These are phyloP conservation scores for Nigrograna mackinnonii DNA, from an alignment of 2,329 filamentous ascomycete species.

Conservation along the genomic window DNA sequence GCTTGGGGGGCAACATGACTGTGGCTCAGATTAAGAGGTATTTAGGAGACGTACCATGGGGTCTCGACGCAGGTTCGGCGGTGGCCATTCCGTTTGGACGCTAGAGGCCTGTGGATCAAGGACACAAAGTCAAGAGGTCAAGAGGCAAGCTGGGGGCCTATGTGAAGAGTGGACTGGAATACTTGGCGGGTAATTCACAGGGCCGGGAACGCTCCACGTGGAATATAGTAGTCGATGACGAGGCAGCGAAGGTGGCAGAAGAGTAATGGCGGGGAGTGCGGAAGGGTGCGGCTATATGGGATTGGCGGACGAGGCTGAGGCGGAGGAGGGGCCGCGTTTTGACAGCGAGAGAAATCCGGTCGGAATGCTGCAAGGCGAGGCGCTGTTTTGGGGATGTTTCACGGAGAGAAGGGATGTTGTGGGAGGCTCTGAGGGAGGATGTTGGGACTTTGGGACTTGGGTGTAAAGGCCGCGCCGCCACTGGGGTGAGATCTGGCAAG, in stretches of 20 bases:
- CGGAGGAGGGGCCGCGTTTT: no score
- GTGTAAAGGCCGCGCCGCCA: no score
- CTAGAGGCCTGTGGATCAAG: constrained; percentile 4
- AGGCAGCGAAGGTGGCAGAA: constrained; percentile 13
- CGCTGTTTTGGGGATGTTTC: no score
- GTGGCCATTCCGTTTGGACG: constrained; percentile 43
- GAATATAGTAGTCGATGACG: constrained; percentile 19
- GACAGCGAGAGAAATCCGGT: constrained; percentile 10
- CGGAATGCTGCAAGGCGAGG: no score
- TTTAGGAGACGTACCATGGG: constrained; percentile 44
- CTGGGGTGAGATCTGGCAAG: no score
- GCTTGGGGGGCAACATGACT: no score
- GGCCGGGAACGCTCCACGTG: constrained; percentile 21
- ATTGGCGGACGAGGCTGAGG: no score
- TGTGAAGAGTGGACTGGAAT: constrained; percentile 4
- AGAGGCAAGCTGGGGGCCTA: constrained; percentile 12
- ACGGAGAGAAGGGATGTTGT: no score
- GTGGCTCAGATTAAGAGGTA: constrained; percentile 17
- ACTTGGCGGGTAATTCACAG: constrained; percentile 17
- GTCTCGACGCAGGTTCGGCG: constrained; percentile 47
- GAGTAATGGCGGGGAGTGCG: constrained; percentile 7
- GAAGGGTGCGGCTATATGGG: constrained; percentile 2
- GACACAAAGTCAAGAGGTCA: constrained; percentile 1
- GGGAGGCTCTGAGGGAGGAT: no score
- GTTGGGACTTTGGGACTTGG: no score